Evolutionary conservation across 495 filamentous ascomycete genomes (phyloP), one percentile per base, ranked within the genome.

Genomic region (Hypoxylon lenormandii): DNA sequence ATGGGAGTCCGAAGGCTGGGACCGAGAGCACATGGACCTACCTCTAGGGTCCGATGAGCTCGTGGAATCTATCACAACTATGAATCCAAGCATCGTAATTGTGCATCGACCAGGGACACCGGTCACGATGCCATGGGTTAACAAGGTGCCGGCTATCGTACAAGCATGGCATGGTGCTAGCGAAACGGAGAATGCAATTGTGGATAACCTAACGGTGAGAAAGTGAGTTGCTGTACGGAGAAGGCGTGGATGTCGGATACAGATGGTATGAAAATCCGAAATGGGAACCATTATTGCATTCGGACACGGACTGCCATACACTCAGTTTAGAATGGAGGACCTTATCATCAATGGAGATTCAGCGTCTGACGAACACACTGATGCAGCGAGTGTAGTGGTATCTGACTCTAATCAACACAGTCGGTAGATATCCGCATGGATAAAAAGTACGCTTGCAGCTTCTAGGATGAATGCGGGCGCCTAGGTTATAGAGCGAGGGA

Each of bases 1-100:
- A 68, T 90, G 87, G 87, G 89, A 91, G 70, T 85, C 84, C 2
- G 88, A 91, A 72, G 89, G 89, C 40, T 79, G 85, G 37, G 89
- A 92, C 74, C 83, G 86, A 23, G 80, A 83, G 10, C 77, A 81
- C 55, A 87, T 91, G 84, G 81, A 86, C 46, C 80, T 90, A 4
- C 86, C 88, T 10, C 83, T 81, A 0, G 80, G 82, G 38, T 75
- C 80, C 68, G 86, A 91, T 69, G 81, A 83, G 22, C 75, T 91
- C 45, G 88, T 90, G 61, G 73, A 79, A 21, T 80, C 80, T 1
- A 83, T 90, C 4, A 74, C 86, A 1, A 78, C 74, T 0, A 86
- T 80, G 0, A 89, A 89, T 64, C 80, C 86, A 11, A 85, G 85
- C 56, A 81, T 86, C 10, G 80, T 87, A 0, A 80, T 92, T 13